Evolutionary conservation across 352 stramenopile species (phyloP), one percentile per base, ranked within the genome.

Genomic region (Globisporangium okanoganense): DNA sequence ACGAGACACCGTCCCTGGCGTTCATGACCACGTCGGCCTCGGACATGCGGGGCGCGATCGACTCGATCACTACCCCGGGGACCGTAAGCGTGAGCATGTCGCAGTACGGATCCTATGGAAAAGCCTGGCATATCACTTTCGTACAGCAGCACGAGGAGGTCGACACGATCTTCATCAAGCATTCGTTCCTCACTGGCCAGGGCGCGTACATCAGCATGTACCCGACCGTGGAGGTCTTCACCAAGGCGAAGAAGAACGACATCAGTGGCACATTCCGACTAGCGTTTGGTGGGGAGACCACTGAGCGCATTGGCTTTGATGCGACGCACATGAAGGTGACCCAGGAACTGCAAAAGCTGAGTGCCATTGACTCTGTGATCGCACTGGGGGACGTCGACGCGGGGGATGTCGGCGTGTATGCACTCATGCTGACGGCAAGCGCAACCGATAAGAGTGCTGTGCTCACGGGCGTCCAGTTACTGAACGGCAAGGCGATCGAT

Each of bases 81-180:
- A 79, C 73, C 8, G 93, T 98, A 13, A 85, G 95, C 38, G 91
- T 98, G 0, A 89, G 69, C 41, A 52, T 85, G 24, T 85, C 70
- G 27, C 69, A 78, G 40, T 88, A 88, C 25, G 79, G 83, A 1
- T 60, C 73, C 7, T 76, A 88, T 8, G 94, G 91, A 6, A 83
- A 84, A 51, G 73, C 82, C 4, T 99, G 95, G 94, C 69, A 90
- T 16, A 76, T 99, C 31, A 98, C 95, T 8, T 99, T 99, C 64
- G 56, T 72, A 22, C 64, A 75, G 29, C 62, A 85, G 3, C 67
- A 84, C 0, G 82, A 87, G 27, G 66, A 83, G 18, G 61, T 75
- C 13, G 86, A 95, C 40, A 66, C 78, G 12, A 64, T 97, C n/a
- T 85, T 82, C 54, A 84, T 88, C 64, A 87, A 91, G 58, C 78